Evolutionary conservation across 2,329 filamentous ascomycete species (phyloP), one percentile per base, ranked within the genome.

Genomic region (Diaporthe humulicola): DNA sequence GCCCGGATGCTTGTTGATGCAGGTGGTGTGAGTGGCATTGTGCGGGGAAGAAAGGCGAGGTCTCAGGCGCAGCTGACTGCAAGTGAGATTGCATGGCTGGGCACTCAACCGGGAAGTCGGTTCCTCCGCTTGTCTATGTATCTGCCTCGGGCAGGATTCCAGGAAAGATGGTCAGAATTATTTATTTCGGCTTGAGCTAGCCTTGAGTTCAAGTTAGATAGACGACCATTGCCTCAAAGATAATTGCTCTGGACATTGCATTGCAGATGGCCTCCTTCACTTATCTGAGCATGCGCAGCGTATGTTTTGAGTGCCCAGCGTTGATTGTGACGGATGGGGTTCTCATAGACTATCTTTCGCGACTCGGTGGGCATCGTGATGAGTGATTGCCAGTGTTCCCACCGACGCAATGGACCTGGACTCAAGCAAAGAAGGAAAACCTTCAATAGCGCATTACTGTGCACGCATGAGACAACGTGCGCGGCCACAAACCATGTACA

Each of bases 31-130:
- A 40, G 64, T 54, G 64, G 14, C 64, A 28, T 40, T 40, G 64
- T 69, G 64, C 64, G 64, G 64, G 64, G 64, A 69, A 69, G n/a
- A 14, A 4, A 40, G 64, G 14, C 33, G n/a, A 52, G 40, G 40
- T n/a, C 50, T 9, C 19, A 52, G 28, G 25, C 30, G 28, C 15
- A 45, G 40, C 40, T 64, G 17, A 33, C 38, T 4, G 25, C 19
- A 22, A 22, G 42, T 14, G 22, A 38, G 30, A 67, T n/a, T 69
- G 61, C 45, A 67, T 38, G 64, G 48, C 42, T 30, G 64, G 64
- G 64, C n/a, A 69, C 22, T 67, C 38, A 28, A 38, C 2, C 48
- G 17, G 45, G 30, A 25, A 12, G 15, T 17, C 15, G 28, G 38
- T 7, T 36, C 54, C 10, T 40, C 28, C 19, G 22, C n/a, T 15